Base-by-base conservation (phyloP, 495 filamentous ascomycete genomes). In the Amphirosellinia nigrospora region DNA sequence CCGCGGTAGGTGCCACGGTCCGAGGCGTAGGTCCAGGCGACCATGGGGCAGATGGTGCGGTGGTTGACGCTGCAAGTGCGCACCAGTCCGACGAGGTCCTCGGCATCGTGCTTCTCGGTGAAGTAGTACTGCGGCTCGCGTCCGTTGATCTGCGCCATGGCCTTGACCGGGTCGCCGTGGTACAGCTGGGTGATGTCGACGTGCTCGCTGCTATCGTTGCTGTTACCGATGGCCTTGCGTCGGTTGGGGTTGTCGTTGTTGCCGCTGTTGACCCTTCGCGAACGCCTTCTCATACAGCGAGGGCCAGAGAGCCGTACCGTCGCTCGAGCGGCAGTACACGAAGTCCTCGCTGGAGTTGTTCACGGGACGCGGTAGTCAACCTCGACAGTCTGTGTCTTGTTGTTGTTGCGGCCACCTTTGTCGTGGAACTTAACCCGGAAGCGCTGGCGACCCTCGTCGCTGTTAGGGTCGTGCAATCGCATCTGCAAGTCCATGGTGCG, bases 231-330 rank as follows among this genome's bases (percentile, higher is more conserved):
- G 11, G 8, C 19, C 19, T 26, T 39, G 41, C n/a, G 30, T 9
- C 15, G 36, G 9, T 15, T 4, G 28, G 8, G 4, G 39, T 52
- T 26, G 53, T 16, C 36, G 48, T 71, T 45, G 43, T 68, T 41
- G 32, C 61, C 63, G 30, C 41, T 30, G 26, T 72, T 73, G 48
- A 78, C 66, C 80, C 60, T 77, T 77, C 39, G 79, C 70, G 68
- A 82, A 82, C 48, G 80, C 80, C 73, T 82, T 82, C 66, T 82
- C 80, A 74, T 82, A 82, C 26, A 82, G 71, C 56, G 77, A 58
- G 0, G 80, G 79, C 80, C 80, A 82, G 41, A 79, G 58, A 45
- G 79, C 77, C 69, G 68, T 72, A 13, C 74, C 74, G 71, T 75
- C 73, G 64, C 69, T 75, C 8, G 80, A 75, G 19, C 75, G 79